Evolutionary conservation across 2,329 filamentous ascomycete species (phyloP).

Genomic region (Cladophialophora carrionii): DNA sequence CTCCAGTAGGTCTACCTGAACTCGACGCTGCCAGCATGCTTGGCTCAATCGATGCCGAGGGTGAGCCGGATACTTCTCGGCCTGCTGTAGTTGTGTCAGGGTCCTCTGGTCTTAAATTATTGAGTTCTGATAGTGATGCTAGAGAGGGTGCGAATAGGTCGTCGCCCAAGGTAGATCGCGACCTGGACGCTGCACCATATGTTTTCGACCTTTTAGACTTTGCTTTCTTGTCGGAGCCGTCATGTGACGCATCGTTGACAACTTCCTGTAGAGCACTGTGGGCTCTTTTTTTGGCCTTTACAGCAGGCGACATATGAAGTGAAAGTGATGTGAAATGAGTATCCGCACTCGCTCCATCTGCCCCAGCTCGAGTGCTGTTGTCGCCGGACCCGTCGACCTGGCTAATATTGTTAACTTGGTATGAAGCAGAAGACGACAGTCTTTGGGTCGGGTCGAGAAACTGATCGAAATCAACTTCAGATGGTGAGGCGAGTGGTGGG

Average conservation of each 20-base stretch:
- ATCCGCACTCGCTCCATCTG: background rate
- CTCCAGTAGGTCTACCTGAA: constrained; percentile 8
- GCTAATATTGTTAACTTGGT: background rate
- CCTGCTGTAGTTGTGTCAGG: background rate
- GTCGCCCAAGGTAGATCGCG: constrained; percentile 12
- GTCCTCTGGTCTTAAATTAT: background rate
- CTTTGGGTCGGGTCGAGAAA: constrained; percentile 34
- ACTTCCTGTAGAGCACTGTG: constrained; percentile 23
- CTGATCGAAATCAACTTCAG: constrained; percentile 32
- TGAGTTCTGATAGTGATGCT: background rate
- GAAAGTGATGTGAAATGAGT: constrained; percentile 5
- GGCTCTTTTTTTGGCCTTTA: constrained; percentile 26
- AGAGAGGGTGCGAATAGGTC: constrained; percentile 23
- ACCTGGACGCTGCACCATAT: constrained; percentile 25
- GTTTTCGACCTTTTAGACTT: constrained; percentile 29
- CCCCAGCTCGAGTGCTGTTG: background rate
- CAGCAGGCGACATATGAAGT: constrained; percentile 3
- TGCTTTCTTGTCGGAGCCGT: constrained; percentile 6
- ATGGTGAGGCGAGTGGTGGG: constrained; percentile 18
- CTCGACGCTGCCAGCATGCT: background rate
- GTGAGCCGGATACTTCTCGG: constrained; percentile 1
- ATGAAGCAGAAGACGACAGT: constrained; percentile 28
- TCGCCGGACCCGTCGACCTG: constrained; percentile 8
- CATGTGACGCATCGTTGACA: background rate
- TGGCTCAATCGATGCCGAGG: background rate